Percentiles rank a stretch among this genome's conserved stretches.
Conservation (phyloP, 352 stramenopile genomes). For the Elongisporangium anandrum region DNA sequence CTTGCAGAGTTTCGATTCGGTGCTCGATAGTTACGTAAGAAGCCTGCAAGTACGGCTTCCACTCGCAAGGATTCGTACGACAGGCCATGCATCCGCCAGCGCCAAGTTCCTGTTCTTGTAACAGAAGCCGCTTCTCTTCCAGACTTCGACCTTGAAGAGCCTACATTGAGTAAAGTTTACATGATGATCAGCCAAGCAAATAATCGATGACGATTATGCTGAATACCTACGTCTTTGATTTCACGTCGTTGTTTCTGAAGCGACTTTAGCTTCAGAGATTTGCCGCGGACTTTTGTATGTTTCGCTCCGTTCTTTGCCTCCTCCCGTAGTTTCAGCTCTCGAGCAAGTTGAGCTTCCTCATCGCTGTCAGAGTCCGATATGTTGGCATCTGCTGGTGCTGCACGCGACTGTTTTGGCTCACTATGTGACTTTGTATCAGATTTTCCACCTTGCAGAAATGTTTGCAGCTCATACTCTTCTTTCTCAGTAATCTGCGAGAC, state of each 20-base stretch:
- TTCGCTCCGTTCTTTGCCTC: slow-evolving; percentile 27
- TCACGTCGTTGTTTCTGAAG: slow-evolving; percentile 69
- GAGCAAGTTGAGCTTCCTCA: slow-evolving; percentile 59
- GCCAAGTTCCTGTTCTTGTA: slow-evolving; percentile 71
- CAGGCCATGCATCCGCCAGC: slow-evolving; percentile 80
- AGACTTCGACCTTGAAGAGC: slow-evolving; percentile 52
- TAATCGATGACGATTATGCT: too few relatives aligned
- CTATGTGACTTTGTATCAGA: background rate
- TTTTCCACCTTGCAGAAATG: slow-evolving; percentile 28
- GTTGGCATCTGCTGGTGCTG: slow-evolving; percentile 10
- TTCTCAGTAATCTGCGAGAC: slow-evolving; percentile 79
- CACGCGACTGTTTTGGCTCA: background rate
- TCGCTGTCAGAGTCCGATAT: slow-evolving; percentile 71
- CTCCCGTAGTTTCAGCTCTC: slow-evolving; percentile 32
- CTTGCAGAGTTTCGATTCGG: slow-evolving; percentile 52
- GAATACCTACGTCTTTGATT: slow-evolving; percentile 54
- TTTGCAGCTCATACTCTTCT: slow-evolving; percentile 53
- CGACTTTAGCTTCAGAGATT: slow-evolving; percentile 48
- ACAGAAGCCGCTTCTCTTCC: slow-evolving; percentile 53
- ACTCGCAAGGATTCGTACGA: slow-evolving; percentile 57
- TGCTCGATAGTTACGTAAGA: slow-evolving; percentile 43
- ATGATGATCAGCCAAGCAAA: background rate
- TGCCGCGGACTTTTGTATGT: slow-evolving; percentile 41
- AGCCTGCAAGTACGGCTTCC: slow-evolving; percentile 59
- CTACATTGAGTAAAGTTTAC: slow-evolving; percentile 7